These are phyloP conservation scores for Gloeopeniophorella convolvens DNA, from an alignment of 768 basidiomycete genomes.

Conservation along the genomic window DNA sequence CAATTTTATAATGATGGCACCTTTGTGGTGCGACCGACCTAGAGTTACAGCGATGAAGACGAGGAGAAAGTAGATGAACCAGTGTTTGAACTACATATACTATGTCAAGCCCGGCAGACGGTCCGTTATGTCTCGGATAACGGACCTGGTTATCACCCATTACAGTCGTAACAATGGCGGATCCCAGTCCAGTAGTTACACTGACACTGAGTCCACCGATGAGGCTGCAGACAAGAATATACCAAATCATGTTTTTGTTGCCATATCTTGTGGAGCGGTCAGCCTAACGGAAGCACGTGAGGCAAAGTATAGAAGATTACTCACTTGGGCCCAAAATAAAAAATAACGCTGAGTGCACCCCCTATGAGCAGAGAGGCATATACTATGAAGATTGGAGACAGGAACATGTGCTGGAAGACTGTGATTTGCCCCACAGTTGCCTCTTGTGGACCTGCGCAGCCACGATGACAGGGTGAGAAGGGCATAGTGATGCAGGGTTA, in stretches of 20 bases:
- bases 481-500: slow-evolving; percentile 23
- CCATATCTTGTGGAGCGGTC: slow-evolving; percentile 50
- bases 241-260: slow-evolving; percentile 91
- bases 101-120: slow-evolving; percentile 7
- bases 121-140: slow-evolving; percentile 8
- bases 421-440: slow-evolving; percentile 59
- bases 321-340: slow-evolving; percentile 77
- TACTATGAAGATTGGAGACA: slow-evolving; percentile 76
- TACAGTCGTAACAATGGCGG: slow-evolving; percentile 78
- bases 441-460: slow-evolving; percentile 56
- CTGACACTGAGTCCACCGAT: slow-evolving; percentile 95
- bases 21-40: slow-evolving; percentile 37
- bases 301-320: slow-evolving; percentile 23
- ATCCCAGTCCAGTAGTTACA: slow-evolving; percentile 89
- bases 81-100: slow-evolving; percentile 66
- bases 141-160: slow-evolving; percentile 72
- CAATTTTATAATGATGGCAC: slow-evolving; percentile 15
- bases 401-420: slow-evolving; percentile 72
- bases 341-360: slow-evolving; percentile 60
- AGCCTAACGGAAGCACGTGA: slow-evolving; percentile 1
- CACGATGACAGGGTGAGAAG: slow-evolving; percentile 1
- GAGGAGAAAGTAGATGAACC: slow-evolving; percentile 88
- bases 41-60: slow-evolving; percentile 81
- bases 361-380: slow-evolving; percentile 60
- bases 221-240: slow-evolving; percentile 91